phyloP scores from a whole-genome alignment of 2,329 filamentous ascomycete genomes.

The Teratosphaeria epicoccoides region DNA sequence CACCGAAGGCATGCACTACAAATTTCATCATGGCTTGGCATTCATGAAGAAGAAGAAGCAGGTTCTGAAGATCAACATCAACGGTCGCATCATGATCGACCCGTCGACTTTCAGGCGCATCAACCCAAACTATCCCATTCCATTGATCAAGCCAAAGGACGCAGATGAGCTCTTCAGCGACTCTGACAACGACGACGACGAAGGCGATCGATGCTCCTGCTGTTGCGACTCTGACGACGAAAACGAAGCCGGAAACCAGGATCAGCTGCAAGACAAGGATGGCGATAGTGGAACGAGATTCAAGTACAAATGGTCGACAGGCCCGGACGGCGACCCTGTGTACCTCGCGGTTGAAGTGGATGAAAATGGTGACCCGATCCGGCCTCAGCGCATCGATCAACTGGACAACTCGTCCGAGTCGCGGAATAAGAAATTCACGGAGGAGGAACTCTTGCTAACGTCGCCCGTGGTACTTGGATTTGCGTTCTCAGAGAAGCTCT shows the following conservation, averaged over 20 bases:
- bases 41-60: constrained; percentile 72
- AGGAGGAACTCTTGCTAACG: constrained; percentile 74
- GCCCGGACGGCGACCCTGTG: constrained; percentile 39
- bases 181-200: constrained; percentile 33
- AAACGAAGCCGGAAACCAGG: constrained; percentile 34
- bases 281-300: constrained; percentile 32
- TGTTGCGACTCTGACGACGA: constrained; percentile 30
- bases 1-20: constrained; percentile 75
- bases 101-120: constrained; percentile 70
- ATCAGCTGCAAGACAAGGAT: constrained; percentile 32
- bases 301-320: constrained; percentile 34
- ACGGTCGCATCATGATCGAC: constrained; percentile 81
- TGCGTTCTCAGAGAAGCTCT: constrained; percentile 76
- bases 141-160: constrained; percentile 62
- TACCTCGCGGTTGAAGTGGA: constrained; percentile 47
- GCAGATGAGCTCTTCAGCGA: constrained; percentile 42
- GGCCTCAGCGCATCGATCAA: constrained; percentile 47
- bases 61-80: constrained; percentile 70
- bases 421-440: constrained; percentile 45
- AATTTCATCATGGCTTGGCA: constrained; percentile 70
- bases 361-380: constrained; percentile 45
- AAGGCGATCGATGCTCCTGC: constrained; percentile 20
- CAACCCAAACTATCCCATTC: constrained; percentile 76
- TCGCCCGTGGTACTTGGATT: constrained; percentile 81
- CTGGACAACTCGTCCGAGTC: constrained; percentile 30